Percentiles rank a stretch among this genome's conserved stretches.
Conservation (phyloP, 177 flowering plant species). For the Vitis hybrid region DNA sequence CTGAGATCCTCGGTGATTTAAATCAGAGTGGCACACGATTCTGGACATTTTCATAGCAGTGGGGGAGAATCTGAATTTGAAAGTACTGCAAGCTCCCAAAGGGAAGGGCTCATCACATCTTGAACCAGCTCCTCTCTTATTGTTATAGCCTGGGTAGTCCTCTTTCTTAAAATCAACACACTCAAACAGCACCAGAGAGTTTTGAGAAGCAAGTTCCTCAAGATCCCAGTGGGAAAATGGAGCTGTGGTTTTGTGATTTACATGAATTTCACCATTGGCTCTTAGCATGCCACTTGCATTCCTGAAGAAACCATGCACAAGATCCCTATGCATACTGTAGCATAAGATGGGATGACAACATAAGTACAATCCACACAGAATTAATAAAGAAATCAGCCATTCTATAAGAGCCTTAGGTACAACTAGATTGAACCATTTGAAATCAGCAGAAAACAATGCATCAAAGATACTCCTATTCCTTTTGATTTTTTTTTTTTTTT, state of each 20-base stretch:
- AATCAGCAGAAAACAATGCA: no score
- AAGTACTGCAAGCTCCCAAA: slow-evolving; percentile 45
- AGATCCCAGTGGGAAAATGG: slow-evolving; percentile 36
- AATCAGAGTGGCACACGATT: no score
- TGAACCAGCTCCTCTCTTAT: slow-evolving; percentile 37
- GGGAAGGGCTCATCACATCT: slow-evolving; percentile 39
- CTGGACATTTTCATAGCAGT: neutral
- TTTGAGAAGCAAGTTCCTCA: slow-evolving; percentile 23
- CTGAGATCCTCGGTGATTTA: no score
- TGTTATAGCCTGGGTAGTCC: slow-evolving; percentile 40
- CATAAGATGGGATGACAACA: neutral
- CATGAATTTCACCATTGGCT: slow-evolving; percentile 34
- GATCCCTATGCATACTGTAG: slow-evolving; percentile 39
- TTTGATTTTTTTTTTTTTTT: no score
- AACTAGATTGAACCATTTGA: no score
- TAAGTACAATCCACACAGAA: neutral
- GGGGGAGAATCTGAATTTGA: slow-evolving; percentile 30
- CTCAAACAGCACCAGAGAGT: slow-evolving; percentile 16
- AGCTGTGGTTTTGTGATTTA: slow-evolving; percentile 28
- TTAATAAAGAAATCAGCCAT: neutral
- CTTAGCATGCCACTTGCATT: slow-evolving; percentile 32
- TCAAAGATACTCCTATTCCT: neutral
- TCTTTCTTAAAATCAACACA: slow-evolving; percentile 20
- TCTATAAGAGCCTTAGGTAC: no score
- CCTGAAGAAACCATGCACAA: slow-evolving; percentile 35